phyloP scores from a whole-genome alignment of 805 yeast species.

The Monosporozyma aerobia region DNA sequence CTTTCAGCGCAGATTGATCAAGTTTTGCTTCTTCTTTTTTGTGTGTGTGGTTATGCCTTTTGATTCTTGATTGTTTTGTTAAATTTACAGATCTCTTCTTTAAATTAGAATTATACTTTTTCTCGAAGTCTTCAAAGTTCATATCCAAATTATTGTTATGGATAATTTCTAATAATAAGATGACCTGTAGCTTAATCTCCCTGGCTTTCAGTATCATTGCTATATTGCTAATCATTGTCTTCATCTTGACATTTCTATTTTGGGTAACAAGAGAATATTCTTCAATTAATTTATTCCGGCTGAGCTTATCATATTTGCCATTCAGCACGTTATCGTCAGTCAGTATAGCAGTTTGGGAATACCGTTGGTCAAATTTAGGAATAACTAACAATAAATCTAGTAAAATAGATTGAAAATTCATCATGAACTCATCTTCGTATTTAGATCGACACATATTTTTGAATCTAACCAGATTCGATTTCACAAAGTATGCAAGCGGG shows the following conservation, averaged over 20 bases:
- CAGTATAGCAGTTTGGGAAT: conserved; percentile 9
- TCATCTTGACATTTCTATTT: conserved; percentile 2
- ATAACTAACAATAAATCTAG: conserved; percentile 28
- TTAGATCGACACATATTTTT: conserved; percentile 33
- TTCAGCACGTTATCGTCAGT: conserved; percentile 17
- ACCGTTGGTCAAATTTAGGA: conserved; percentile 35
- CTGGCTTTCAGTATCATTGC: conserved; percentile 39
- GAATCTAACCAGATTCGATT: conserved; percentile 42
- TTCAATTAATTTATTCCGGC: conserved; percentile 12
- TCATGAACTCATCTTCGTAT: conserved; percentile 9
- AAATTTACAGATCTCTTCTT: conserved; percentile 27
- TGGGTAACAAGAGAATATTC: conserved; percentile 3
- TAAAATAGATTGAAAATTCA: conserved; percentile 21
- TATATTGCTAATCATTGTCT: conserved; percentile 24
- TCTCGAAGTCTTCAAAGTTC: conserved; percentile 29
- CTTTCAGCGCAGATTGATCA: not conserved
- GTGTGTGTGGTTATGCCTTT: conserved; percentile 14
- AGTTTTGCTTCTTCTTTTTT: conserved; percentile 16
- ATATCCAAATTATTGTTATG: conserved; percentile 27
- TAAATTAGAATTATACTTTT: conserved; percentile 14
- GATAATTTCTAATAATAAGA: conserved; percentile 40
- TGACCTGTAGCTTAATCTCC: conserved; percentile 48
- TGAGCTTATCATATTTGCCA: conserved; percentile 16
- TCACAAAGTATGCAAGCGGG: conserved; percentile 35
- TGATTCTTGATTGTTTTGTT: conserved; percentile 9